A percentile compares a stretch with the other conserved stretches of the same genome.
phyloP scores from a whole-genome alignment of 495 filamentous ascomycete genomes.

The Neurospora discreta region DNA sequence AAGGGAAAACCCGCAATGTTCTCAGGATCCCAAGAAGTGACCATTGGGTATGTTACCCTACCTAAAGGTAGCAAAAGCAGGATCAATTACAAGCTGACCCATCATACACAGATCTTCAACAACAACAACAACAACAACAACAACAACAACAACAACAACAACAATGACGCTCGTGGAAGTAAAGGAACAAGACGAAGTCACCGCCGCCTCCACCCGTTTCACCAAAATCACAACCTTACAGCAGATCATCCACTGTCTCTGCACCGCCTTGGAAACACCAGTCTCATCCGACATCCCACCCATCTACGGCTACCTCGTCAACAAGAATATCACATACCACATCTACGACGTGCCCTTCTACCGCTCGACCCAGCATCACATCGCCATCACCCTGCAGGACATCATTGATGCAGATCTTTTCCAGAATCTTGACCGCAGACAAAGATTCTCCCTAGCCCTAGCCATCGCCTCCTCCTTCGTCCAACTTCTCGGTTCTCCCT shows the following conservation, averaged over 20 bases:
- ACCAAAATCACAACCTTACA: background rate
- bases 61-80: background rate
- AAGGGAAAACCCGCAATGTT: background rate
- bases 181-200: background rate
- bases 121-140: too few species aligned
- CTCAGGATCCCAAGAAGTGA: background rate
- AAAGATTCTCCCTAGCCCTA: conserved; percentile 6
- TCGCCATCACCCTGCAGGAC: conserved; percentile 7
- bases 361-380: background rate
- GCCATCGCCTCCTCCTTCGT: conserved; percentile 14
- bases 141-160: too few species aligned
- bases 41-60: too few species aligned
- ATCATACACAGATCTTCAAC: background rate
- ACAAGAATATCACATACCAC: conserved; percentile 4
- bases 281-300: fast-evolving
- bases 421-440: conserved; percentile 1
- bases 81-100: background rate
- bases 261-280: background rate
- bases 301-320: conserved; percentile 6
- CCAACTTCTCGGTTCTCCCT: conserved; percentile 11
- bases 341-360: conserved; percentile 5
- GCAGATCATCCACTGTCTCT: background rate
- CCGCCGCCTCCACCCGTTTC: background rate
- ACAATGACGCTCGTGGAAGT: background rate
- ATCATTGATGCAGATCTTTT: conserved; percentile 4